A percentile compares a stretch with the other conserved stretches of the same genome.
Evolutionary conservation across 2,329 filamentous ascomycete genomes (phyloP).

Genomic region (Helicocarpus griseus): DNA sequence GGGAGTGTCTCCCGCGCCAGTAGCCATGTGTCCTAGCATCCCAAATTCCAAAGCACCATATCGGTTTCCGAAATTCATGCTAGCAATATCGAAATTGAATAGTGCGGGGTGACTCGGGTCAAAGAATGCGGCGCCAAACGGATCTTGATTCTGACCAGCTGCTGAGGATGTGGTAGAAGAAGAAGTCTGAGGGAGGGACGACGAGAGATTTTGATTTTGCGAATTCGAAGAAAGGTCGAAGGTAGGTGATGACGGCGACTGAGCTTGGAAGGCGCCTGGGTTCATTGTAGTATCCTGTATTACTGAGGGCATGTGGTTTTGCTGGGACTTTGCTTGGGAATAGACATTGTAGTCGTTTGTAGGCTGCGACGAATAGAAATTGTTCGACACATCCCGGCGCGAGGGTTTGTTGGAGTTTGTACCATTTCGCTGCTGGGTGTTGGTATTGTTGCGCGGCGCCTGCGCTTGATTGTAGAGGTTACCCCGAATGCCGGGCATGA

Average conservation of each 20-base stretch:
- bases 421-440: slow-evolving; percentile 20
- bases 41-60: slow-evolving; percentile 94
- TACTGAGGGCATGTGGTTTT: slow-evolving; percentile 31
- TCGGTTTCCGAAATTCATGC: slow-evolving; percentile 89
- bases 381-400: slow-evolving; percentile 27
- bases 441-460: slow-evolving; percentile 25
- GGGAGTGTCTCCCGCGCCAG: slow-evolving; percentile 72
- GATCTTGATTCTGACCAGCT: slow-evolving; percentile 27
- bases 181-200: slow-evolving; percentile 39
- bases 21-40: slow-evolving; percentile 93
- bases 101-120: slow-evolving; percentile 85
- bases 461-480: slow-evolving; percentile 46
- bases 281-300: slow-evolving; percentile 37
- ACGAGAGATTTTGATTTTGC: slow-evolving; percentile 25
- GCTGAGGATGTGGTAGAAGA: slow-evolving; percentile 40
- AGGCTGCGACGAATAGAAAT: slow-evolving; percentile 34
- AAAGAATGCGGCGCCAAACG: slow-evolving; percentile 53
- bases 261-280: slow-evolving; percentile 51
- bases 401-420: slow-evolving; percentile 26
- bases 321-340: slow-evolving; percentile 28
- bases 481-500: slow-evolving; percentile 74
- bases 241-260: slow-evolving; percentile 64
- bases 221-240: slow-evolving; percentile 47
- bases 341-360: slow-evolving; percentile 31
- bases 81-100: slow-evolving; percentile 93